Conservation (phyloP, 495 filamentous ascomycete species). For the Rusavskia elegans region DNA sequence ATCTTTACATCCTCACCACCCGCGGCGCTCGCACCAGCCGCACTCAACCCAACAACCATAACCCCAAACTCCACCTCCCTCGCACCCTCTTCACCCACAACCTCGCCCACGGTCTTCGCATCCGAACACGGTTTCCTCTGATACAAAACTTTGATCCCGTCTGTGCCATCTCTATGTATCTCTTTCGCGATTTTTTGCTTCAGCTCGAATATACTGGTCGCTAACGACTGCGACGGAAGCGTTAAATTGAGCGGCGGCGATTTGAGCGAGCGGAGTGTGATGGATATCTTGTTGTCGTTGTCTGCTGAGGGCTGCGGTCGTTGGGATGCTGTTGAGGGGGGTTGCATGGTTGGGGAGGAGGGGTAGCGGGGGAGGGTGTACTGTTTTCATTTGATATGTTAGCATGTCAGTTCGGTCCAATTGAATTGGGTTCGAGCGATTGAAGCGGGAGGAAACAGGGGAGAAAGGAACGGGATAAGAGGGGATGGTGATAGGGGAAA, state of each 20-base stretch:
- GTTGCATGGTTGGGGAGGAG: slow-evolving; percentile 20
- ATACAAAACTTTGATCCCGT: slow-evolving; percentile 69
- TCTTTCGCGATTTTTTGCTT: slow-evolving; percentile 41
- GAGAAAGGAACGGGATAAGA: background rate
- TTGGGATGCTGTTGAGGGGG: slow-evolving; percentile 19
- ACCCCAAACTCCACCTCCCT: slow-evolving; percentile 54
- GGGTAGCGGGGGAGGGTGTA: slow-evolving; percentile 36
- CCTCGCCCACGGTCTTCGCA: slow-evolving; percentile 40
- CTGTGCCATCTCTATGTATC: slow-evolving; percentile 14
- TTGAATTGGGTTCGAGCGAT: too few relatives aligned
- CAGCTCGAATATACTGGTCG: slow-evolving; percentile 56
- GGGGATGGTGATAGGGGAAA: background rate
- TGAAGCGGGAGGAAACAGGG: background rate
- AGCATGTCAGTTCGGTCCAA: background rate
- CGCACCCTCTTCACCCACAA: slow-evolving; percentile 37
- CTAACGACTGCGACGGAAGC: slow-evolving; percentile 39
- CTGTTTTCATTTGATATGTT: slow-evolving; percentile 16
- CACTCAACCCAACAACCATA: slow-evolving; percentile 60
- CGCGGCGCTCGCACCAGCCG: slow-evolving; percentile 16
- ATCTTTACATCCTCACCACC: slow-evolving; percentile 14
- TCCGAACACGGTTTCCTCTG: slow-evolving; percentile 71
- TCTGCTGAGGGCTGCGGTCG: slow-evolving; percentile 30
- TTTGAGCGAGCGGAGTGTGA: slow-evolving; percentile 58
- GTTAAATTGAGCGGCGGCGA: slow-evolving; percentile 50
- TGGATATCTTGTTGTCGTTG: slow-evolving; percentile 19